These are phyloP conservation scores for Areca catechu DNA, from an alignment of 176 grass and related monocot species.

Conservation along the genomic window DNA sequence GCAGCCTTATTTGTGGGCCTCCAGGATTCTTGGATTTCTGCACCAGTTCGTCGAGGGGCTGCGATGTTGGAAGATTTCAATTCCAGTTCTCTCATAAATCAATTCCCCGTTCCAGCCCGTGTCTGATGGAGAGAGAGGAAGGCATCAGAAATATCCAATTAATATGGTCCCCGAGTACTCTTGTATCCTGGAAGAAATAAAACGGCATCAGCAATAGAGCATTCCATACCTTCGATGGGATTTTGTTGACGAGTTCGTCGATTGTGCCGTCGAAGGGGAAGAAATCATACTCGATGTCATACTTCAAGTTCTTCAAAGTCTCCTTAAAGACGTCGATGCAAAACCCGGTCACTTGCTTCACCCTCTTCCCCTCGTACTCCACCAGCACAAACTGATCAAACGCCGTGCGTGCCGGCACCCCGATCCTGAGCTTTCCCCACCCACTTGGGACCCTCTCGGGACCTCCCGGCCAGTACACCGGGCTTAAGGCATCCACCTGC, in stretches of 20 bases:
- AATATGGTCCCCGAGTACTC: too few relatives aligned
- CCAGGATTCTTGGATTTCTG: too few relatives aligned
- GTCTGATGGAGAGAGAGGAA: too few relatives aligned
- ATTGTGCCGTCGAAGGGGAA: background rate
- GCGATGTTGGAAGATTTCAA: too few relatives aligned
- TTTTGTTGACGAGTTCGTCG: slow-evolving; percentile 18
- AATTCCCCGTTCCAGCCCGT: too few relatives aligned
- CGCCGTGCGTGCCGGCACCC: slow-evolving; percentile 9
- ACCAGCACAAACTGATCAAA: slow-evolving; percentile 23
- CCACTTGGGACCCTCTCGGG: slow-evolving; percentile 16
- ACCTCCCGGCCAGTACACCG: slow-evolving; percentile 18
- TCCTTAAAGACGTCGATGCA: slow-evolving; percentile 26
- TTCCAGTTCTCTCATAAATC: too few relatives aligned
- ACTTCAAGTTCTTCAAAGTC: slow-evolving; percentile 10
- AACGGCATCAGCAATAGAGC: too few relatives aligned
- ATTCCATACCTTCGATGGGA: slow-evolving; percentile 17
- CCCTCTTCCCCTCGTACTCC: background rate
- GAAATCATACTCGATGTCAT: slow-evolving; percentile 23
- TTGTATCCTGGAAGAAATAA: too few relatives aligned
- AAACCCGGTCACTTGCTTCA: slow-evolving; percentile 15
- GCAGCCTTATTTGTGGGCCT: too few relatives aligned
- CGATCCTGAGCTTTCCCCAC: slow-evolving; percentile 18
- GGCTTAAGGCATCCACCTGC: background rate
- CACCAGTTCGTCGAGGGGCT: too few relatives aligned
- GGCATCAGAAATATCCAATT: too few relatives aligned